These are phyloP conservation scores for Lichtheimia hyalospora DNA, from an alignment of 371 early-diverging fungal genomes.

Conservation along the genomic window DNA sequence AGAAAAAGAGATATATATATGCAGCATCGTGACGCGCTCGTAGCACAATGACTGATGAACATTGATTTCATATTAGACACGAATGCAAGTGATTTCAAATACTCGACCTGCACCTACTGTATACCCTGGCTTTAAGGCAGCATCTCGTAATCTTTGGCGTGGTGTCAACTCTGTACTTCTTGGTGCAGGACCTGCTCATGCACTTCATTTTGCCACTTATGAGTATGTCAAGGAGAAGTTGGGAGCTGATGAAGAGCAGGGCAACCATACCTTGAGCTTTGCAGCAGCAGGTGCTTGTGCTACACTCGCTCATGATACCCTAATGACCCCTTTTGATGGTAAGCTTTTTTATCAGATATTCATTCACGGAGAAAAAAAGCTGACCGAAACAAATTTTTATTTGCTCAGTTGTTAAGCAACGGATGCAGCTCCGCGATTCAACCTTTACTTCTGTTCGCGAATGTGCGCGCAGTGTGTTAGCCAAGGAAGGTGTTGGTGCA, in stretches of 20 bases:
- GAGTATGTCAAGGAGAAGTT: slow-evolving; percentile 77
- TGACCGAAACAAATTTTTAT: slow-evolving; percentile 16
- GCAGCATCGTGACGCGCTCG: not conserved
- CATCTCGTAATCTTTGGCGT: slow-evolving; percentile 77
- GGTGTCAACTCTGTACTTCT: slow-evolving; percentile 90
- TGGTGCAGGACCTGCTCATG: slow-evolving; percentile 97
- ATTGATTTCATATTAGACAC: slow-evolving; percentile 22
- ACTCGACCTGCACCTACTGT: slow-evolving; percentile 11
- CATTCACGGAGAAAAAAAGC: slow-evolving; percentile 15
- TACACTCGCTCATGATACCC: slow-evolving; percentile 83
- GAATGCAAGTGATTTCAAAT: slow-evolving; percentile 46
- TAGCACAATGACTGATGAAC: not conserved
- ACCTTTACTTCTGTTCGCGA: slow-evolving; percentile 64
- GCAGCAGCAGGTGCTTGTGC: slow-evolving; percentile 90
- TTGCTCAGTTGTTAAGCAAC: slow-evolving; percentile 81
- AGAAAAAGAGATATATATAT: slow-evolving; percentile 1
- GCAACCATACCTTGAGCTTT: slow-evolving; percentile 65
- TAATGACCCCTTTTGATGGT: slow-evolving; percentile 97
- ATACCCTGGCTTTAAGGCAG: slow-evolving; percentile 8
- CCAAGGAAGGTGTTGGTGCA: slow-evolving; percentile 78
- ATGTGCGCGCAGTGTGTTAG: slow-evolving; percentile 66
- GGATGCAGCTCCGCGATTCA: slow-evolving; percentile 87
- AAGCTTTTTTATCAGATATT: slow-evolving; percentile 36
- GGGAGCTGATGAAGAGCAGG: slow-evolving; percentile 48
- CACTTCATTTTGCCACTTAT: slow-evolving; percentile 94